Evolutionary conservation across 352 stramenopile species (phyloP), one percentile per base, ranked within the genome.

Genomic region (Phytopythium delawarense): DNA sequence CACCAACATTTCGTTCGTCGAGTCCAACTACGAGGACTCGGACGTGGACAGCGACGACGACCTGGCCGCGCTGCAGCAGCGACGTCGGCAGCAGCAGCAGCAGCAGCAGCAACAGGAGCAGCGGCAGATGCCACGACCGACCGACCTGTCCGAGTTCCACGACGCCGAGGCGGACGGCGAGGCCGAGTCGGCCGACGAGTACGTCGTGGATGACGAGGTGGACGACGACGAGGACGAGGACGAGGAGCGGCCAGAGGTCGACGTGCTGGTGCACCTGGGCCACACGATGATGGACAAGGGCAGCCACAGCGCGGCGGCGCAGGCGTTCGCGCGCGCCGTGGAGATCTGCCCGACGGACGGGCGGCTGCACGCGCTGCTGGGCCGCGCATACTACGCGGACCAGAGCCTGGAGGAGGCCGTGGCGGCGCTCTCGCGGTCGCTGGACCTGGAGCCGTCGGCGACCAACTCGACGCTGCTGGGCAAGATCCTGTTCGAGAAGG

Each of bases 401-500:
- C 79, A 92, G 59, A 92, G 93, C 59, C 63, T 95, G 50, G 87
- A 95, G 37, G 79, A 88, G 40, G 87, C 87, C 13, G 75, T 92
- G 44, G 50, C 69, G 39, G 77, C 82, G 54, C 84, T 95, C 40
- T 62, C 77, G 9, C 74, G 67, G 57, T 92, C 87, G 40, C 58
- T 95, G 9, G 74, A 86, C 28, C 64, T 93, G 30, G 84, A 93
- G 67, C 74, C 84, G 46, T 88, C 79, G n/a, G 87, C 84, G 4
- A 88, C 84, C 7, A 92, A 94, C 66, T 93, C 76, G 63, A 95
- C 87, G 40, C 63, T 95, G 58, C 65, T 94, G 42, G 87, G 87
- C 55, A 94, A 95, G 69, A 92, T 95, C 53, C 66, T 94, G 32
- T 95, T 94, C 55, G 87, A 95, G 59, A 93, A 92, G 62, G 87